Percentiles rank a stretch among this genome's conserved stretches.
Conservation (phyloP, 495 filamentous ascomycete species). For the Tuber microsphaerosporum region DNA sequence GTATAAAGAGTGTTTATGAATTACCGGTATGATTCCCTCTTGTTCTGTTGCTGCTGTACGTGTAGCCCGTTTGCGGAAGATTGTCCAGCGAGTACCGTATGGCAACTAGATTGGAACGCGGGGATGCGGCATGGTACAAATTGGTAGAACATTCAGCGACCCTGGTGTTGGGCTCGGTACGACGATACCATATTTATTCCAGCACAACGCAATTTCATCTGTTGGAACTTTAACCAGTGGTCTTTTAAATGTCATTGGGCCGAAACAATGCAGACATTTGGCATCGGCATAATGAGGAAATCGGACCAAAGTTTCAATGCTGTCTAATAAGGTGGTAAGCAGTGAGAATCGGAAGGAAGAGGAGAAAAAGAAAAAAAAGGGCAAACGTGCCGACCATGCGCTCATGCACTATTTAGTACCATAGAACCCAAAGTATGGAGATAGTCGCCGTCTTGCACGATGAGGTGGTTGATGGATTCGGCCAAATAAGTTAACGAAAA, state of each 20-base stretch:
- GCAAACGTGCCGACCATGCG: background rate
- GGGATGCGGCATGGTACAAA: conserved; percentile 26
- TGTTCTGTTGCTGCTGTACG: background rate
- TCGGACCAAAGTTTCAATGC: background rate
- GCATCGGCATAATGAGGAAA: background rate
- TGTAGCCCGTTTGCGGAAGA: background rate
- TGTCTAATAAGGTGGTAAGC: background rate
- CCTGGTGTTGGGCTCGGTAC: conserved; percentile 17
- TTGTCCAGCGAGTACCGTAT: background rate
- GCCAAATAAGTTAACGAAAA: conserved; percentile 3
- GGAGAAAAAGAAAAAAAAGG: background rate
- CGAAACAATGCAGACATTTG: background rate
- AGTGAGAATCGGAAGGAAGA: background rate
- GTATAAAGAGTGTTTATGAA: background rate
- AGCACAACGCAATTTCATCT: background rate
- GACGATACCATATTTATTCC: background rate
- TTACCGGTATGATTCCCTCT: background rate
- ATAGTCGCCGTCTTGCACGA: background rate
- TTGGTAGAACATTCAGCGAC: conserved; percentile 30
- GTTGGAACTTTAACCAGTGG: background rate
- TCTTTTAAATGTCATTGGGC: background rate
- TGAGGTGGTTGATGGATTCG: conserved; percentile 1
- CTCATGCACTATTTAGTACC: background rate
- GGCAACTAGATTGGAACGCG: conserved; percentile 17
- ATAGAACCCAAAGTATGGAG: background rate